A percentile compares a stretch with the other conserved stretches of the same genome.
Conservation (phyloP, 768 basidiomycete genomes). For the Psilocybe subaeruginosa region DNA sequence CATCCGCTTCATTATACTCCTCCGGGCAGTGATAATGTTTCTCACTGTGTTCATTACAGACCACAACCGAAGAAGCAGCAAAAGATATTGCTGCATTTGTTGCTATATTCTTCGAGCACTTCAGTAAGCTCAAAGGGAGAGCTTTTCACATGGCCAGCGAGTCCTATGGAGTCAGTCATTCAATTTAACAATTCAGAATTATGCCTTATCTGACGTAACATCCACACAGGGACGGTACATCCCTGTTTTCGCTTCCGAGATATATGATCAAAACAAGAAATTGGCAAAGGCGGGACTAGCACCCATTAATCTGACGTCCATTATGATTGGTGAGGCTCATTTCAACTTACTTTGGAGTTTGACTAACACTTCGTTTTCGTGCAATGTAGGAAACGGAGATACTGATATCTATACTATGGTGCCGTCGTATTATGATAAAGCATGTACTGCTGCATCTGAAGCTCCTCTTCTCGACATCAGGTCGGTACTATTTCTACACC, state of each 20-base stretch:
- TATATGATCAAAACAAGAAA: slow-evolving; percentile 72
- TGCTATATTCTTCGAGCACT: slow-evolving; percentile 75
- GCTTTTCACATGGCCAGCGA: slow-evolving; percentile 72
- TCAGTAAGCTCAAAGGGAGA: slow-evolving; percentile 69
- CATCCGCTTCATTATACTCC: neutral
- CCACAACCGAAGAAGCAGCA: slow-evolving; percentile 69
- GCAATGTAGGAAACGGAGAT: slow-evolving; percentile 56
- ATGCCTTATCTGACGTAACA: no score
- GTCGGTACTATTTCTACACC: slow-evolving; percentile 22
- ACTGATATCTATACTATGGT: slow-evolving; percentile 55
- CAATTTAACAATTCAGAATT: neutral
- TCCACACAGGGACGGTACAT: slow-evolving; percentile 62
- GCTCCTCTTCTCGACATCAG: slow-evolving; percentile 47
- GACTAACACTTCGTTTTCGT: no score
- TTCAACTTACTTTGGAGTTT: no score
- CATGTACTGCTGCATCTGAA: slow-evolving; percentile 56
- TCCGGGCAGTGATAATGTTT: neutral
- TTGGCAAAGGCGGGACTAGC: slow-evolving; percentile 54
- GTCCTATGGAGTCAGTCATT: slow-evolving; percentile 63
- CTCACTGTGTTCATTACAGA: slow-evolving; percentile 32
- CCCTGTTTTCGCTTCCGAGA: slow-evolving; percentile 75
- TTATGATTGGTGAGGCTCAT: slow-evolving; percentile 60
- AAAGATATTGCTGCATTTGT: slow-evolving; percentile 74
- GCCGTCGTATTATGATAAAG: slow-evolving; percentile 47
- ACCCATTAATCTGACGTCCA: slow-evolving; percentile 65